Base-by-base conservation (phyloP, 2,329 filamentous ascomycete genomes). In the Pochonia chlamydosporia region DNA sequence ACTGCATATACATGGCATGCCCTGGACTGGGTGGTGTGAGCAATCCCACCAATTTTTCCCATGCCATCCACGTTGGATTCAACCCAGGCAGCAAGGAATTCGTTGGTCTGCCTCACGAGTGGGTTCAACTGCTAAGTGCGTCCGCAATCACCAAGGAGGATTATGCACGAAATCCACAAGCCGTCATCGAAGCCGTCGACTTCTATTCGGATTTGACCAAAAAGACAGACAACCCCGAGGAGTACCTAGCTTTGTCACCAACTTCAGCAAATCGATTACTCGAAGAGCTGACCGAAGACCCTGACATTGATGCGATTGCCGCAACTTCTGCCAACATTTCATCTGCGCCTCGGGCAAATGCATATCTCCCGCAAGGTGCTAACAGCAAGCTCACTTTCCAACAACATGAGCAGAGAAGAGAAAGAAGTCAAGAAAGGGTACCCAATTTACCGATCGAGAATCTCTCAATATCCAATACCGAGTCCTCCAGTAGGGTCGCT, bases 21-120 rank as follows among this genome's bases (percentile, higher is more conserved):
- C 92, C 92, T n/a, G 91, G 88, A 52, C 95, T 96, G 88, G 90
- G 92, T 52, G 92, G 92, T 56, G 92, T 97, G 48, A 96, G 91
- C 70, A 96, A 96, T 66, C 92, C 92, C 6, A 96, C 92, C 53
- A 96, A 96, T 71, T 97, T 97, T 71, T 89, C 87, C 23, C 92
- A 97, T 64, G 85, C 90, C 40, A 90, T 97, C 23, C 92, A 97
- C 64, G 92, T 97, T 56, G 92, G 92, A 50, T 97, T 96, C 63
- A 92, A 97, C 63, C 89, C 91, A 25, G 84, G 89, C 58, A 95
- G 89, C 3, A 92, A 92, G 53, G 89, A 91, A 55, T 97, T 97
- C 60, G 89, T 95, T 40, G 92, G 92, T 28, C 68, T 97, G 56
- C 92, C 92, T 2, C 84, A 88, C 7, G 92, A 97, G 73, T 97